Evolutionary conservation across 805 yeast genomes (phyloP).

Genomic region (Candida maris): DNA sequence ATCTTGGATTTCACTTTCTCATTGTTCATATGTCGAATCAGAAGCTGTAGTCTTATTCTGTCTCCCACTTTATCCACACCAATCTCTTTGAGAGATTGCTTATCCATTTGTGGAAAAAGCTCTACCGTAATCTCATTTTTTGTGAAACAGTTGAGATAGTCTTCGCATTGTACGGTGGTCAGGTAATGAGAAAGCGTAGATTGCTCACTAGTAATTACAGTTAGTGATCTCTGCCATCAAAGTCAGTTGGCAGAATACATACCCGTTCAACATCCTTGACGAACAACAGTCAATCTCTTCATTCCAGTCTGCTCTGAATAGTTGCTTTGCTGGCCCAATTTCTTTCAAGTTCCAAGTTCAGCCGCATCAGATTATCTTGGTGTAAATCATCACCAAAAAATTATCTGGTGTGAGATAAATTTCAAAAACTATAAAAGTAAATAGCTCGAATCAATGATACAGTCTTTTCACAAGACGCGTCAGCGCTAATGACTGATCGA

Average conservation of each 20-base stretch:
- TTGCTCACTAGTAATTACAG: slow-evolving; percentile 10
- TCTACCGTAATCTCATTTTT: slow-evolving; percentile 56
- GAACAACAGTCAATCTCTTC: slow-evolving; percentile 5
- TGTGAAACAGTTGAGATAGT: slow-evolving; percentile 24
- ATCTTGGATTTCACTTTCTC: slow-evolving; percentile 25
- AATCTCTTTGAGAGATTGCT: slow-evolving; percentile 60
- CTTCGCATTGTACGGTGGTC: slow-evolving; percentile 26
- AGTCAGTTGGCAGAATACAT: too few relatives aligned
- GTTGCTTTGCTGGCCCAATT: too few relatives aligned
- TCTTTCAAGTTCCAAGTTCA: too few relatives aligned
- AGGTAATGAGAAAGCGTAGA: slow-evolving; percentile 19
- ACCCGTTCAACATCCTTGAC: background rate
- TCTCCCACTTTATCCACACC: slow-evolving; percentile 84
- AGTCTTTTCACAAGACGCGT: slow-evolving; percentile 15
- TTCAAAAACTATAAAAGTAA: too few relatives aligned
- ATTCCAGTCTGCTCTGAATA: too few relatives aligned
- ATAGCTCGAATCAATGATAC: slow-evolving; percentile 4
- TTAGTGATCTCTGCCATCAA: background rate
- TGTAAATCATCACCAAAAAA: too few relatives aligned
- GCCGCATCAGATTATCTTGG: too few relatives aligned
- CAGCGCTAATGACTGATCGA: slow-evolving; percentile 16
- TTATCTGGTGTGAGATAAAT: too few relatives aligned
- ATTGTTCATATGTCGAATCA: slow-evolving; percentile 45
- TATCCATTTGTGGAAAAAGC: slow-evolving; percentile 57
- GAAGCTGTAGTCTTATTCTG: slow-evolving; percentile 62